A percentile compares a stretch with the other conserved stretches of the same genome.
Evolutionary conservation across 75 land plant genomes (phyloP).

Genomic region (Sequoia sempervirens): DNA sequence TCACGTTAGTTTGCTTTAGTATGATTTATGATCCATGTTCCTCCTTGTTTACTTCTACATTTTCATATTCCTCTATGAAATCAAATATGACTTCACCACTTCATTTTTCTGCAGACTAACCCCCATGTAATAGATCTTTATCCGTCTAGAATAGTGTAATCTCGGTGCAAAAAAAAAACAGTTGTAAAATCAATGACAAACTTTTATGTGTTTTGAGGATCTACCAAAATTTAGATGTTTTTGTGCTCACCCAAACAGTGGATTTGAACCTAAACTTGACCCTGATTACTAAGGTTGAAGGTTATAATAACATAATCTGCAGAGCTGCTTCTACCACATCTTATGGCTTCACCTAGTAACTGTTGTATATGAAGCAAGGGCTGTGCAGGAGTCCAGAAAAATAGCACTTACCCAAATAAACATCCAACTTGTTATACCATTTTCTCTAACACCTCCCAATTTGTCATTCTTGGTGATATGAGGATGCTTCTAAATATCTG

Average conservation of each 20-base stretch:
- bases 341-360: no score
- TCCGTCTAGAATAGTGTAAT: neutral
- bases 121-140: neutral
- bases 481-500: neutral
- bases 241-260: no score
- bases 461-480: neutral
- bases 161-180: neutral
- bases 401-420: neutral
- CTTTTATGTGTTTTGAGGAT: neutral
- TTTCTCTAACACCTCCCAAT: neutral
- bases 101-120: neutral
- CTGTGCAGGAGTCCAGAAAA: neutral
- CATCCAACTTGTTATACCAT: neutral
- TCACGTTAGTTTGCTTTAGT: neutral
- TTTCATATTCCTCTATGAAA: neutral
- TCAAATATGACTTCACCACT: neutral
- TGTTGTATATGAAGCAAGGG: neutral
- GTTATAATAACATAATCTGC: no score
- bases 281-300: no score
- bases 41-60: neutral
- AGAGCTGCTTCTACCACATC: neutral
- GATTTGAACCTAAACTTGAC: no score
- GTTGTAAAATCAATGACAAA: neutral
- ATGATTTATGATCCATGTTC: neutral
- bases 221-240: neutral